These are phyloP conservation scores for Pseudonectria foliicola DNA, from an alignment of 2,329 filamentous ascomycete species.

Conservation along the genomic window DNA sequence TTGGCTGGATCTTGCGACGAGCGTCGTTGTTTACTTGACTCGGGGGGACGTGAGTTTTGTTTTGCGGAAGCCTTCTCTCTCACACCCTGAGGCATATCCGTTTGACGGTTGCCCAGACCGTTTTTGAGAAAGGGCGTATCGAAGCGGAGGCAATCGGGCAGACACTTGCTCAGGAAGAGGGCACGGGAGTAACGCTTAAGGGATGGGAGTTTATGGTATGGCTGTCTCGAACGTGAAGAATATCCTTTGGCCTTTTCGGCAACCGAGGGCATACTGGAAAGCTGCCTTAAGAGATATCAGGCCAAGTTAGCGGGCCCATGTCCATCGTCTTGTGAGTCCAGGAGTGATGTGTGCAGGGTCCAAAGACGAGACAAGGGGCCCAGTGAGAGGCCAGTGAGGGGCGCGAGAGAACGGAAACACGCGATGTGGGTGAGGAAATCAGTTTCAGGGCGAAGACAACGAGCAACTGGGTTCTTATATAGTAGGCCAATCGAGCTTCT, in stretches of 20 bases:
- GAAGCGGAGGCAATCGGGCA: constrained; percentile 8
- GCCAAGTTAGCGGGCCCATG: constrained; percentile 8
- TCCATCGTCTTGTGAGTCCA: constrained; percentile 1
- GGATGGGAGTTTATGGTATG: constrained; percentile 2
- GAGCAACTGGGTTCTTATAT: background rate
- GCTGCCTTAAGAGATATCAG: constrained; percentile 1
- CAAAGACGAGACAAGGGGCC: constrained; percentile 10
- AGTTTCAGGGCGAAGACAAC: too few species aligned
- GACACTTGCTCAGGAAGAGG: constrained; percentile 6
- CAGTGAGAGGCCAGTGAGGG: constrained; percentile 2
- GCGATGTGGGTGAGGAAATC: too few species aligned
- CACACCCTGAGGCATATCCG: constrained; percentile 20
- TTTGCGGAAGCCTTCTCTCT: constrained; percentile 16
- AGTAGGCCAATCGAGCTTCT: background rate
- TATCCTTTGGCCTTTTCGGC: constrained; percentile 20
- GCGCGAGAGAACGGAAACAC: constrained; percentile 3
- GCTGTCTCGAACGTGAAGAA: constrained; percentile 12
- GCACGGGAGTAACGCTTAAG: constrained; percentile 4
- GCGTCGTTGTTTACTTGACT: constrained; percentile 7
- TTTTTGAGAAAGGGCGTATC: constrained; percentile 7
- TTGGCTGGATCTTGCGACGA: constrained; percentile 3
- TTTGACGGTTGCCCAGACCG: constrained; percentile 17
- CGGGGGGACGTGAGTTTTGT: constrained; percentile 12
- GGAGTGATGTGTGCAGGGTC: background rate
- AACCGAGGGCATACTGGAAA: constrained; percentile 22